Percentiles rank a stretch among this genome's conserved stretches.
phyloP scores from a whole-genome alignment of 352 stramenopile species.

The Paralagenidium karlingii region DNA sequence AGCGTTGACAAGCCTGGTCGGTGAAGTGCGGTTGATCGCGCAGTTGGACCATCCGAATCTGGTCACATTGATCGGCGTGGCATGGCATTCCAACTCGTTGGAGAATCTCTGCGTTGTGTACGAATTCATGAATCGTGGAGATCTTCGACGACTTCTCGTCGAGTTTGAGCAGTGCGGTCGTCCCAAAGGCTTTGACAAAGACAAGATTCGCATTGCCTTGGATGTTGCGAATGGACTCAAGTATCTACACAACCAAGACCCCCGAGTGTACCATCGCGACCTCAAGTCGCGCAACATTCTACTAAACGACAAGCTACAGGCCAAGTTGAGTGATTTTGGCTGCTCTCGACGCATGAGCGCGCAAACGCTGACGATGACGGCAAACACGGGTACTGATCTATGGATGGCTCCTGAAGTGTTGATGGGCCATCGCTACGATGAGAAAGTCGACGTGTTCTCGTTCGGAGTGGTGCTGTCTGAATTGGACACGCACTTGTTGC shows the following conservation, averaged over 20 bases:
- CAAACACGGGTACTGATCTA: conserved; percentile 1
- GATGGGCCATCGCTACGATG: conserved; percentile 4
- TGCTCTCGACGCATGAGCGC: conserved; percentile 9
- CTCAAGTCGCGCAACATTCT: conserved; percentile 12
- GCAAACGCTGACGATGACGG: conserved; percentile 3
- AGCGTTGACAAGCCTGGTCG: too few relatives aligned
- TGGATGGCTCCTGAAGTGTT: conserved; percentile 12
- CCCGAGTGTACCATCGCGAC: conserved; percentile 10
- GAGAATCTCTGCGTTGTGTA: conserved; percentile 3
- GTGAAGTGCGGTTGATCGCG: too few relatives aligned
- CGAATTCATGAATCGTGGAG: conserved; percentile 8
- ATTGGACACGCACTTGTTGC: conserved; percentile 7
- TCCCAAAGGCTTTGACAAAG: conserved; percentile 5
- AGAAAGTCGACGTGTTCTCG: conserved; percentile 9
- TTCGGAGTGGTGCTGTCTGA: conserved; percentile 8
- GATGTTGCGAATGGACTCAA: conserved; percentile 10
- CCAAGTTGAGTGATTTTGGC: conserved; percentile 8
- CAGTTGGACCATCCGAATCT: conserved; percentile 8
- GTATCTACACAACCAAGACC: conserved; percentile 10
- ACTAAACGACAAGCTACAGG: conserved; percentile 1
- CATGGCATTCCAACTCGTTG: conserved; percentile 8
- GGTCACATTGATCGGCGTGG: conserved; percentile 9
- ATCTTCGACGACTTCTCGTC: conserved; percentile 8
- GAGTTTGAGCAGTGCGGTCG: too few relatives aligned
- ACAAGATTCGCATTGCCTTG: conserved; percentile 12